Evolutionary conservation across 2,329 filamentous ascomycete genomes (phyloP), one percentile per base, ranked within the genome.

Genomic region (Magnaporthiopsis incrustans): DNA sequence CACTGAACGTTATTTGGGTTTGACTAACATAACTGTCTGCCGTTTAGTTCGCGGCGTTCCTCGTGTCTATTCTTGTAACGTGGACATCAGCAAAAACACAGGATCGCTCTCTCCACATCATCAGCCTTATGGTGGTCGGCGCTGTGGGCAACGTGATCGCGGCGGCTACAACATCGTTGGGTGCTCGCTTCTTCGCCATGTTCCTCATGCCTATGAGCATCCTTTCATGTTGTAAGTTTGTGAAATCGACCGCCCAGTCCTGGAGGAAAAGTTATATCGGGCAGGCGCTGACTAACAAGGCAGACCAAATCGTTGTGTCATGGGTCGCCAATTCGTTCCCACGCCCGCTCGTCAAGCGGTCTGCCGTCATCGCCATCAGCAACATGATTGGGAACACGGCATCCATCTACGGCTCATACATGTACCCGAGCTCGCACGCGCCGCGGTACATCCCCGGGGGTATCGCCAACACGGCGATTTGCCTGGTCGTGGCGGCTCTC

Each of bases 291-390:
- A 53, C 53, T 18, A 33, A 26, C 60, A 30, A 61, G 35, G 53
- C 64, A 76, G 75, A 81, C 57, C 79, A 81, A 67, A 82, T 83
- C 66, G 82, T 91, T 30, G 88, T 91, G 59, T 85, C 88, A 0
- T 84, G 82, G 69, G 86, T 91, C 44, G 85, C 85, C 4, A 89
- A 90, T 67, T 87, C 89, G 11, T 82, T 92, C 50, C 88, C 89
- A 0, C 89, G 89, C 73, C 87, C 89, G 1, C 73, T 88, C 2
- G 88, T 86, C 2, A 85, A 88, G 60, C 82, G 88, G 2, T 89
- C 88, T 5, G 82, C 83, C 2, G 82, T 82, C 4, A 87, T 91
- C 62, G 84, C 87, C 11, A 80, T 90, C n/a, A 76, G 87, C 60
- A 89, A 89, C 70, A 75, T 89, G 68, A 77, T 91, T 57, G 89